phyloP scores from a whole-genome alignment of 116 monocot genomes.

The Zostera marina region DNA sequence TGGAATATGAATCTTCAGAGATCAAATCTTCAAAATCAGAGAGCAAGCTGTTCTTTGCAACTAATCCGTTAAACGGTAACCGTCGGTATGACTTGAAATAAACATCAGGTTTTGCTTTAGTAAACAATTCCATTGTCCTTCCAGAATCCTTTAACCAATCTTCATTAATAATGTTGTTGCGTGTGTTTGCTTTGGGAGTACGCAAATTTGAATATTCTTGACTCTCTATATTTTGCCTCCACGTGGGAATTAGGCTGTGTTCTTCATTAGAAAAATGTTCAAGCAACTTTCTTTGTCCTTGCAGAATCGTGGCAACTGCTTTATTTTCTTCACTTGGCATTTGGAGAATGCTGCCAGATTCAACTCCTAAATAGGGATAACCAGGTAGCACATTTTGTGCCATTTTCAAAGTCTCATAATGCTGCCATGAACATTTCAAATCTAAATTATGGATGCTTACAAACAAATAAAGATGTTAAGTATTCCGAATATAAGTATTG shows the following conservation, averaged over 20 bases:
- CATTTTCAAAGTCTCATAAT: neutral
- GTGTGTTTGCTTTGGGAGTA: neutral
- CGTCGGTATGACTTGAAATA: neutral
- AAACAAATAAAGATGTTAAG: neutral
- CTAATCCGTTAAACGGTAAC: neutral
- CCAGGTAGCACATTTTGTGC: neutral
- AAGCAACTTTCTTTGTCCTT: neutral
- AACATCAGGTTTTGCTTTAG: neutral
- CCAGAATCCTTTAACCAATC: neutral
- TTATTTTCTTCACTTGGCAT: neutral
- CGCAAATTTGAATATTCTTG: neutral
- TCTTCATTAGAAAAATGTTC: neutral
- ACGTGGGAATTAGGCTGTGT: too few relatives aligned
- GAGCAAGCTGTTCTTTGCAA: neutral
- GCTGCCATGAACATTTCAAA: neutral
- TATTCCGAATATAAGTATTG: neutral
- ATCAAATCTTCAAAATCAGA: neutral
- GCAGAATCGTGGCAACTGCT: neutral
- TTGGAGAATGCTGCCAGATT: neutral
- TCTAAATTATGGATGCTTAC: neutral
- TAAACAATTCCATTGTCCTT: slow-evolving; percentile 1
- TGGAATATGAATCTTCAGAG: neutral
- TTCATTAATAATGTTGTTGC: neutral
- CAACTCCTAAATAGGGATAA: neutral
- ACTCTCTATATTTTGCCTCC: slow-evolving; percentile 1